Evolutionary conservation across 169 alveolate genomes (phyloP), one percentile per base, ranked within the genome.

Genomic region (Plasmodium billcollinsi): DNA sequence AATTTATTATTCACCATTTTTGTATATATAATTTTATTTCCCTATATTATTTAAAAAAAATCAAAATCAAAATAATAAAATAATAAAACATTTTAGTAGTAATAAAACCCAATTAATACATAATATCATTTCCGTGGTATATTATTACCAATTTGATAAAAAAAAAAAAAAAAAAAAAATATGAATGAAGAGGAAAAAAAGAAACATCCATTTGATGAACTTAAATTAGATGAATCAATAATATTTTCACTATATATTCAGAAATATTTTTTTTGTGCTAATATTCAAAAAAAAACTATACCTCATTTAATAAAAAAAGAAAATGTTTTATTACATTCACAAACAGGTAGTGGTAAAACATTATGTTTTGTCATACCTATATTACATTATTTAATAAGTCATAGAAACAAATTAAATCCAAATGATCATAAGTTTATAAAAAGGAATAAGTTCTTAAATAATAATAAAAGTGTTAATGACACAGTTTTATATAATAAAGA

Each of bases 281-380:
- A 93, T 72, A 97, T 97, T 49, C 96, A 97, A 91, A 88, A 88
- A 72, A 96, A 95, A 88, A 67, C 96, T 24, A 80, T 97, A 33
- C 98, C 98, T 18, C 94, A 92, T 66, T 95, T 97, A 4, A 70
- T 95, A 62, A 92, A 94, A 72, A 95, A 95, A 49, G 93, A 95
- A 73, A 98, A 97, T 89, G 94, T 97, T 47, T 96, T 97, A 18
- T 98, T 98, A 5, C 94, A 96, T 54, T 98, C 99, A 9, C 98
- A 96, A 76, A 97, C 99, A 33, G 98, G 98, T n/a, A 93, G 96
- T 21, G 98, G 98, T 14, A 96, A 96, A 93, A 95, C 98, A 1
- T 96, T 96, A 56, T 91, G 98, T 8, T 96, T 95, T 88, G 97
- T 94, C 12, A 92, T 96, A 15, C 99, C 99, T 45, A 93, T 97